Percentiles rank a stretch among this genome's conserved stretches.
Conservation (phyloP, 345 rosid species). For the Arabidopsis arenosa region DNA sequence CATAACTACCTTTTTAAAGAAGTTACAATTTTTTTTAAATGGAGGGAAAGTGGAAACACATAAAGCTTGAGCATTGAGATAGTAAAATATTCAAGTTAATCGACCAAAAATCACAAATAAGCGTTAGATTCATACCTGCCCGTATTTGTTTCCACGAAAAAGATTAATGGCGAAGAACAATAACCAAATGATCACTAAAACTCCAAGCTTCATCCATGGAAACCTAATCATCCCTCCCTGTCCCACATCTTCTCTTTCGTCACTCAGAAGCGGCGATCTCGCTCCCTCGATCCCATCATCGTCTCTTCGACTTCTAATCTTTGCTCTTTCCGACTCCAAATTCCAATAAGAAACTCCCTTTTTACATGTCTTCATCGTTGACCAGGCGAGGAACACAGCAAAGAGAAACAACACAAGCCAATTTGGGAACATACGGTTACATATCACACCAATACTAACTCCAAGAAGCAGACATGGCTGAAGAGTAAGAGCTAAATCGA, state of each 20-base stretch:
- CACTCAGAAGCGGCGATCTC: constrained; percentile 48
- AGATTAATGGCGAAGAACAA: constrained; percentile 63
- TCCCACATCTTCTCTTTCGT: constrained; percentile 13
- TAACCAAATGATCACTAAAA: constrained; percentile 62
- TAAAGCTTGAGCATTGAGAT: not conserved
- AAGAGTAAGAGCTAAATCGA: constrained; percentile 64
- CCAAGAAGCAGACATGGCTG: constrained; percentile 80
- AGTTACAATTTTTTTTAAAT: no score
- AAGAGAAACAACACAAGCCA: constrained; percentile 70
- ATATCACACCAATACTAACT: constrained; percentile 74
- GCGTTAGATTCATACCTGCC: constrained; percentile 47
- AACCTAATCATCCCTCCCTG: constrained; percentile 26
- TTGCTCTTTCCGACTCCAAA: constrained; percentile 54
- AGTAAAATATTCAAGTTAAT: not conserved
- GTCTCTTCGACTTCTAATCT: constrained; percentile 34
- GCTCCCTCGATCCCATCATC: constrained; percentile 31
- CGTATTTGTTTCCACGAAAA: constrained; percentile 64
- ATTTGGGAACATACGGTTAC: constrained; percentile 68
- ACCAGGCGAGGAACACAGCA: constrained; percentile 70
- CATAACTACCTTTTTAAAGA: no score
- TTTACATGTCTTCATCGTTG: constrained; percentile 65
- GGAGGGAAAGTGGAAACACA: constrained; percentile 11
- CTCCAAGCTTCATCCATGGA: constrained; percentile 73
- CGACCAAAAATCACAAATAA: not conserved
- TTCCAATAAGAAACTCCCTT: constrained; percentile 62